Conservation (phyloP, 1,284 basidiomycete species). For the Calocybe gambosa region DNA sequence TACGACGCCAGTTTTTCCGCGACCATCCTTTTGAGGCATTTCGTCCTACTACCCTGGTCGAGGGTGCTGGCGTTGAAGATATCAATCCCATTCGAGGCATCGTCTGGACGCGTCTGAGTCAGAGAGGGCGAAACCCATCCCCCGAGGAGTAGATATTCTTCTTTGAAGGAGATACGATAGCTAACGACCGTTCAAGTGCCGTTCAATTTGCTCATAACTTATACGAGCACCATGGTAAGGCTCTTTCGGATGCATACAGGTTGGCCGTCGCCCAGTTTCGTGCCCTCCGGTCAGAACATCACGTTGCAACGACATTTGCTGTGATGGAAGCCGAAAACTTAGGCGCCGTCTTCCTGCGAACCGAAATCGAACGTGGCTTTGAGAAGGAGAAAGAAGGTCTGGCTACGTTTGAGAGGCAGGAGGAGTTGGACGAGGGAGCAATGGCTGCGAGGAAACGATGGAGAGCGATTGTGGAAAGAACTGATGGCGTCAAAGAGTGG, state of each 20-base stretch:
- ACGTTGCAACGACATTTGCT: constrained; percentile 74
- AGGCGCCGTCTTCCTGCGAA: constrained; percentile 65
- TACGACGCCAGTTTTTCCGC: constrained; percentile 88
- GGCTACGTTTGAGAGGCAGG: constrained; percentile 50
- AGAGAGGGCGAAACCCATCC: constrained; percentile 77
- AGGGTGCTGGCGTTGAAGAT: constrained; percentile 53
- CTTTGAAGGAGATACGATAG: constrained; percentile 2
- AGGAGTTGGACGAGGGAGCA: constrained; percentile 51
- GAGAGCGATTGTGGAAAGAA: constrained; percentile 57
- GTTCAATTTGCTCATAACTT: constrained; percentile 80
- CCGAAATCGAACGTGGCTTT: constrained; percentile 57
- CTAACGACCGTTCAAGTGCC: constrained; percentile 44
- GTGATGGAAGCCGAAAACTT: constrained; percentile 75
- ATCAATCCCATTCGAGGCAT: constrained; percentile 53
- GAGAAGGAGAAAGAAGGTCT: constrained; percentile 58
- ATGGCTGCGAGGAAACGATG: constrained; percentile 67
- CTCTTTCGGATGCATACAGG: constrained; percentile 79
- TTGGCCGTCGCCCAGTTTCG: constrained; percentile 82
- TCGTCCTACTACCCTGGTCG: constrained; percentile 74
- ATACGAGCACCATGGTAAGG: constrained; percentile 56
- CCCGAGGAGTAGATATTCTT: constrained; percentile 78
- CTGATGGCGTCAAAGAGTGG: constrained; percentile 46
- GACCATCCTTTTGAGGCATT: constrained; percentile 97
- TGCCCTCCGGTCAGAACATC: constrained; percentile 78
- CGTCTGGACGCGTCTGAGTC: constrained; percentile 71